Evolutionary conservation across 192 early-diverging fungal species (phyloP).

Genomic region (Coemansia sp.): DNA sequence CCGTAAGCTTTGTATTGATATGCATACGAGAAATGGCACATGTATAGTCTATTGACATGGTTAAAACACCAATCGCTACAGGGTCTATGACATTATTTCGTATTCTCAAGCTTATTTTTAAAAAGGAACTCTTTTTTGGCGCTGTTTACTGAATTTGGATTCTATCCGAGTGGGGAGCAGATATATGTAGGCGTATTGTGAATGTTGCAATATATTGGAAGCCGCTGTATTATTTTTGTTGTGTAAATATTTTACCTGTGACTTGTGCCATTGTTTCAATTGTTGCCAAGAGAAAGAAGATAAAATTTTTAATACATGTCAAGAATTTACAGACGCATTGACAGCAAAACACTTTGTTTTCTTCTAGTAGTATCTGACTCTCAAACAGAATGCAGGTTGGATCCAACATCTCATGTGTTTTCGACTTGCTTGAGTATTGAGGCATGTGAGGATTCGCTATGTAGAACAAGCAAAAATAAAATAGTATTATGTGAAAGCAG

Average conservation of each 20-base stretch:
- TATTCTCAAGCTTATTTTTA: not conserved
- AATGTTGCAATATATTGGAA: not conserved
- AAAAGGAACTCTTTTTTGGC: not conserved
- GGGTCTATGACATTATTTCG: not conserved
- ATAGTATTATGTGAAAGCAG: not conserved
- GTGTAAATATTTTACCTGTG: not conserved
- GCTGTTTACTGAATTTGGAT: not conserved
- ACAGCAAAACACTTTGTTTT: not conserved
- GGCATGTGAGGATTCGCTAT: not conserved
- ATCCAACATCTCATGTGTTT: not conserved
- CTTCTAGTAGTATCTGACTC: not conserved
- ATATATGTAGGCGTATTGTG: not conserved
- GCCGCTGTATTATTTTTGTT: not conserved
- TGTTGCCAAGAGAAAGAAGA: not conserved
- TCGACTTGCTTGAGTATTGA: not conserved
- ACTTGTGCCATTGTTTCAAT: conserved; percentile 1
- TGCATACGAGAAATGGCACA: not conserved
- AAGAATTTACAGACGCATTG: not conserved
- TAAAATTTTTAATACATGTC: not conserved
- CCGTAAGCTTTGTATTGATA: not conserved
- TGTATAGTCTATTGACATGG: not conserved
- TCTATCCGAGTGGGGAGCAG: not conserved
- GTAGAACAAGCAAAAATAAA: not conserved
- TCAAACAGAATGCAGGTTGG: not conserved
- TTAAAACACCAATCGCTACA: not conserved